Base-by-base conservation (phyloP, 805 yeast genomes). In the Metschnikowia dekortorum region DNA sequence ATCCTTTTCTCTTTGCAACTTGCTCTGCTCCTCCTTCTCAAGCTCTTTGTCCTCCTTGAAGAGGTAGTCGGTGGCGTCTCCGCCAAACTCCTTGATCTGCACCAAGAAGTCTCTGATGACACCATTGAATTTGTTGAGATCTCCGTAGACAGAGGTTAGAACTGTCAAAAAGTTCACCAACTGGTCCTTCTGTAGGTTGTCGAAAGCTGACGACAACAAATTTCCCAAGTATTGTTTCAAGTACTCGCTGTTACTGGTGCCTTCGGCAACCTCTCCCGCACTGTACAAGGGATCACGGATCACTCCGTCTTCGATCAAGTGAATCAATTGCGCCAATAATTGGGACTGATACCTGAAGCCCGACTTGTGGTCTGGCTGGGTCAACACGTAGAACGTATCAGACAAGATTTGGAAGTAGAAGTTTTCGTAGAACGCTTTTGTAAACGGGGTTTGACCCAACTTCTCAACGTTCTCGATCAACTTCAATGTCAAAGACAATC, bases 331-430 rank as follows among this genome's bases (percentile, higher is more conserved):
- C 51, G 96, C 85, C 60, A 94, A 78, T 55, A 95, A 76, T 62
- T 87, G 86, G 7, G 96, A 79, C 72, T 94, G 99, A 58, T 84
- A 79, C 54, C 85, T 81, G 74, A 94, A 94, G 1, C 98, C 98
- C 29, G 98, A 89, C 72, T 94, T 92, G 70, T 94, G 99, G 69
- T 94, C 99, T 8, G 97, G 85, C 67, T 94, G 98, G 2, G 99
- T 94, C 50, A 94, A 78, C 32, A 94, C 98, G 61, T 81, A 87
- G 66, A 94, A 94, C 1, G 96, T 87, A 67, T 94, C 99, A 51
- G 94, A 83, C 54, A 94, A 79, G 51, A 94, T 89, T 46, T 89
- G 85, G 77, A 89, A 87, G 67, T 87, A 91, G 66, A 86, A 94
- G 64, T 84, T 89, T 65, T 85, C 84, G 74, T 88, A 94, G 65